These are phyloP conservation scores for Scytalidium sp. DNA, from an alignment of 2,329 filamentous ascomycete species.

Conservation along the genomic window DNA sequence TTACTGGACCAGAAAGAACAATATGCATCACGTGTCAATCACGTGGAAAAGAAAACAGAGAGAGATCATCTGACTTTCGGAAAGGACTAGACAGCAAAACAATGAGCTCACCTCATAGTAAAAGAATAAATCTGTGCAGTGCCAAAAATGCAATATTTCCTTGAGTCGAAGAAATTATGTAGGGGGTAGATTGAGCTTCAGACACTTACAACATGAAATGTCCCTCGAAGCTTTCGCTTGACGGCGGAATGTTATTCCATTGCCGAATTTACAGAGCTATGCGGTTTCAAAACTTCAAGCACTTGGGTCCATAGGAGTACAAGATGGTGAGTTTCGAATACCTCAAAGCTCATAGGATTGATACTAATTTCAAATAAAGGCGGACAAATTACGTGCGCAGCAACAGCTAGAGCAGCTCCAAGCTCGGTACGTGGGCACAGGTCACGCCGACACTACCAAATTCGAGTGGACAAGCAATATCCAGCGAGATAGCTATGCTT, in stretches of 20 bases:
- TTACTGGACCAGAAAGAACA: neutral
- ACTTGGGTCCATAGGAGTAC: too few species aligned
- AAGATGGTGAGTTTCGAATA: neutral
- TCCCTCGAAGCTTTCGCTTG: neutral
- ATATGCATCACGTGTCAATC: neutral
- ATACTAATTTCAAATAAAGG: slow-evolving; percentile 43
- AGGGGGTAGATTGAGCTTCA: too few species aligned
- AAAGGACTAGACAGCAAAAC: neutral
- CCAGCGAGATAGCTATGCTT: slow-evolving; percentile 86
- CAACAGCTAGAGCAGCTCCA: slow-evolving; percentile 98
- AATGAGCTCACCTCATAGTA: neutral
- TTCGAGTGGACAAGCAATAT: slow-evolving; percentile 98
- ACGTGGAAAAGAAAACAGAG: neutral
- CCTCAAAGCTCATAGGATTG: neutral
- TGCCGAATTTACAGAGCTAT: neutral
- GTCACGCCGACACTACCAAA: slow-evolving; percentile 93
- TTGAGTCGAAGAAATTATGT: too few species aligned
- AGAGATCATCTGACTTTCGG: neutral
- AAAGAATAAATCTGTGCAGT: too few species aligned
- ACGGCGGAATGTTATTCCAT: neutral
- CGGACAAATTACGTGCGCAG: slow-evolving; percentile 95
- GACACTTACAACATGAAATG: too few species aligned
- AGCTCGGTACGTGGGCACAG: slow-evolving; percentile 92
- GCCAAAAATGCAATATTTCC: too few species aligned
- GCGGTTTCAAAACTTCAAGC: too few species aligned